Evolutionary conservation across 2,329 filamentous ascomycete genomes (phyloP).

Genomic region (Xylariomycetidae sp.): DNA sequence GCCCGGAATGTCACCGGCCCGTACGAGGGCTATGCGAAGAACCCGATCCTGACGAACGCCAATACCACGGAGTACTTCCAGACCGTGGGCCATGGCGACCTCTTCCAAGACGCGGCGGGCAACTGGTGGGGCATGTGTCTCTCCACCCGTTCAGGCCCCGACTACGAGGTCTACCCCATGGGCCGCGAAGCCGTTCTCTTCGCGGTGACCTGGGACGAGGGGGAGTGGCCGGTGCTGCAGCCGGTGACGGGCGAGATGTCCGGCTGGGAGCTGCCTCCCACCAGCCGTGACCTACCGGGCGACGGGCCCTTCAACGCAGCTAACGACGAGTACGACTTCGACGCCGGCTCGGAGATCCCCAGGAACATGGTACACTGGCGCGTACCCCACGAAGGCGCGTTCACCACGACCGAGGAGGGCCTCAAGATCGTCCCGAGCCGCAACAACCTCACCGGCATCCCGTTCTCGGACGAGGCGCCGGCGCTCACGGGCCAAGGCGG

Average conservation of each 20-base stretch:
- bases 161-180: constrained; percentile 42
- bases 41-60: constrained; percentile 39
- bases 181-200: constrained; percentile 43
- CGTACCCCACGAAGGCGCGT: constrained; percentile 19
- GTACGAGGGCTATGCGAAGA: constrained; percentile 33
- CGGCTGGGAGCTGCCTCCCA: constrained; percentile 33
- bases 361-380: constrained; percentile 28
- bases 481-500: constrained; percentile 19
- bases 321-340: constrained; percentile 17
- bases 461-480: constrained; percentile 7
- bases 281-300: constrained; percentile 29
- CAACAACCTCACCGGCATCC: constrained; percentile 22
- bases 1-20: constrained; percentile 34
- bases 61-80: constrained; percentile 34
- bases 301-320: constrained; percentile 19
- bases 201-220: constrained; percentile 39
- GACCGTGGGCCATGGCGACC: constrained; percentile 37
- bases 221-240: constrained; percentile 40
- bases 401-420: constrained; percentile 15
- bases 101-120: constrained; percentile 36
- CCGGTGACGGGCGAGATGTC: constrained; percentile 38
- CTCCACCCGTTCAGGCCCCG: constrained; percentile 36
- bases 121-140: constrained; percentile 49
- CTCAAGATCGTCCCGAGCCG: constrained; percentile 22
- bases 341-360: constrained; percentile 16